Conservation (phyloP, 805 yeast species). For the Blastobotrys chiropterorum region DNA sequence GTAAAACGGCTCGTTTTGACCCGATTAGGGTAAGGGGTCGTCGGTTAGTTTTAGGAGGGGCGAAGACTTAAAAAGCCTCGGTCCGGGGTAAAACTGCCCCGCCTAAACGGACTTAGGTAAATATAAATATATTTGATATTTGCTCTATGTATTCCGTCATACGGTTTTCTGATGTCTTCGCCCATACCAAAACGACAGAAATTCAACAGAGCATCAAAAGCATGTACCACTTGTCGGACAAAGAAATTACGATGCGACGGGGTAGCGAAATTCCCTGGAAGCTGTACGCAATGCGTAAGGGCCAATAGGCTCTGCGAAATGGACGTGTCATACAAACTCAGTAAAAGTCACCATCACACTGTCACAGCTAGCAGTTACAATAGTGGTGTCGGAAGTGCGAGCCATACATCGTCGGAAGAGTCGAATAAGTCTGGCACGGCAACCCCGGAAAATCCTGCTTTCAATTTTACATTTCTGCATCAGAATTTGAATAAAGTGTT, state of each 20-base stretch:
- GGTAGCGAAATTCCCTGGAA: conserved; percentile 63
- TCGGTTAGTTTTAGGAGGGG: not conserved
- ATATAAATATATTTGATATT: too few relatives aligned
- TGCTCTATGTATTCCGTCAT: not conserved
- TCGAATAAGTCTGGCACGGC: not conserved
- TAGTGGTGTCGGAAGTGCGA: not conserved
- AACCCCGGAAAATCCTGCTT: not conserved
- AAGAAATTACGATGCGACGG: conserved; percentile 87
- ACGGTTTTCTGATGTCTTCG: not conserved
- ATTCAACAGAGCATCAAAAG: conserved; percentile 10
- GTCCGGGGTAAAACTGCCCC: not conserved
- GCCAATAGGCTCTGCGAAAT: conserved; percentile 74
- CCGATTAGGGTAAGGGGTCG: not conserved
- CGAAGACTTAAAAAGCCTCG: not conserved
- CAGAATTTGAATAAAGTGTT: not conserved
- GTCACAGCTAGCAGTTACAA: not conserved
- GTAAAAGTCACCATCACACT: conserved; percentile 4
- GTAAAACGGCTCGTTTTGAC: not conserved
- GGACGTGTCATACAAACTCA: conserved; percentile 79
- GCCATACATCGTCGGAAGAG: not conserved
- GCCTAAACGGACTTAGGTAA: not conserved
- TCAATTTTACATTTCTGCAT: conserved; percentile 1
- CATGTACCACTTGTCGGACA: conserved; percentile 83
- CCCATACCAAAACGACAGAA: not conserved
- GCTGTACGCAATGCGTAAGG: conserved; percentile 71